Evolutionary conservation across 768 basidiomycete genomes (phyloP).

Genomic region (Boletus coccyginus): DNA sequence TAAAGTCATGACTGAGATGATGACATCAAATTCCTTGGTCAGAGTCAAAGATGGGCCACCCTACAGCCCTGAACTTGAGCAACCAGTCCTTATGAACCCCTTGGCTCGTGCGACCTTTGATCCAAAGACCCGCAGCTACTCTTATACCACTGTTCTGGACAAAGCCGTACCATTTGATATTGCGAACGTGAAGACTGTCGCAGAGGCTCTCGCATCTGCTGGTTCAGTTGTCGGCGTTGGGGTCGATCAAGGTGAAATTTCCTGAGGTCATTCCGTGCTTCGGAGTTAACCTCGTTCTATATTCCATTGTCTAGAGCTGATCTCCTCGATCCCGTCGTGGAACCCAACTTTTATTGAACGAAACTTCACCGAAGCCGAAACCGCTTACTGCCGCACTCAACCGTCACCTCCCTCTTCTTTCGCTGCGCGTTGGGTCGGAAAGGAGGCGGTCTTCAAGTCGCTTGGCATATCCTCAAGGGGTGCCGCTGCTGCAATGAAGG

Average conservation of each 20-base stretch:
- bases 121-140: constrained; percentile 82
- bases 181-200: constrained; percentile 65
- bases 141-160: constrained; percentile 66
- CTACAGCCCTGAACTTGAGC: constrained; percentile 83
- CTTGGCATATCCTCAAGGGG: constrained; percentile 88
- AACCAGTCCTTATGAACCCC: constrained; percentile 86
- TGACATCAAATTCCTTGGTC: constrained; percentile 91
- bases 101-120: constrained; percentile 82
- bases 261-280: neutral
- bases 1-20: constrained; percentile 93
- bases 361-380: constrained; percentile 92
- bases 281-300: constrained; percentile 2
- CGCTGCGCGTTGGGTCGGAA: constrained; percentile 95
- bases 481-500: constrained; percentile 92
- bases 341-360: constrained; percentile 85
- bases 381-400: constrained; percentile 82
- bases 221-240: constrained; percentile 71
- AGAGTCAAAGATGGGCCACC: constrained; percentile 94
- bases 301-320: constrained; percentile 62
- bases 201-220: constrained; percentile 38
- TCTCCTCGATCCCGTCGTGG: constrained; percentile 85
- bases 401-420: constrained; percentile 87
- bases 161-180: constrained; percentile 52
- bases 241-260: constrained; percentile 76
- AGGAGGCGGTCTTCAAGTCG: constrained; percentile 97